These are phyloP conservation scores for Colletotrichum incanum DNA, from an alignment of 2,329 filamentous ascomycete species.

Conservation along the genomic window DNA sequence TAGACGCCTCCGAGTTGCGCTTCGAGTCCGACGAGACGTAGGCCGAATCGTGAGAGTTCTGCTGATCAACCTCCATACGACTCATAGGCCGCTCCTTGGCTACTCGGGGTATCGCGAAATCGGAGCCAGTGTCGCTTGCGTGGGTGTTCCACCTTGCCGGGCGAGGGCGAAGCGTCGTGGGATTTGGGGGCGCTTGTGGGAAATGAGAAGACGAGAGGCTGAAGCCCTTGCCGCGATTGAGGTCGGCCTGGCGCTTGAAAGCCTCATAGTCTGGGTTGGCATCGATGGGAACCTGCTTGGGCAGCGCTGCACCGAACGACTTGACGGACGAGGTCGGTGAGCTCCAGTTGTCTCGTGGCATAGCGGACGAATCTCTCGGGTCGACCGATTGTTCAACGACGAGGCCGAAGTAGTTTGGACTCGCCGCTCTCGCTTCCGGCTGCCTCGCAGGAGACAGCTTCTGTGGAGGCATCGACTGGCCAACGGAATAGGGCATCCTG, in stretches of 20 bases:
- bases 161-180: conserved; percentile 57
- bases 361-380: conserved; percentile 73
- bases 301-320: conserved; percentile 78
- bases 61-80: conserved; percentile 62
- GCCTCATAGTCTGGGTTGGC: conserved; percentile 87
- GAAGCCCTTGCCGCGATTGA: conserved; percentile 67
- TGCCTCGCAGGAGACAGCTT: conserved; percentile 61
- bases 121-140: conserved; percentile 59
- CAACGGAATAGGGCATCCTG: conserved; percentile 67
- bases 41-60: conserved; percentile 67
- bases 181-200: conserved; percentile 52
- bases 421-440: conserved; percentile 66
- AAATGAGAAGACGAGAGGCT: conserved; percentile 65
- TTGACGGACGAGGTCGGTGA: conserved; percentile 79
- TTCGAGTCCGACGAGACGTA: conserved; percentile 70
- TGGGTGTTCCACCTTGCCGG: conserved; percentile 66
- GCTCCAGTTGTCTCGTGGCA: conserved; percentile 82
- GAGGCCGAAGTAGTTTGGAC: conserved; percentile 91
- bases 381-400: conserved; percentile 73
- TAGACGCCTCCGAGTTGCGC: conserved; percentile 65
- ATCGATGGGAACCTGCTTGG: conserved; percentile 79
- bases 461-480: conserved; percentile 66
- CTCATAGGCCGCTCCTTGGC: conserved; percentile 39
- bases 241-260: conserved; percentile 81
- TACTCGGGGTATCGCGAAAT: conserved; percentile 44